Evolutionary conservation across 176 grass and related monocot genomes (phyloP), one percentile per base, ranked within the genome.

Genomic region (Thinopyrum elongatum): DNA sequence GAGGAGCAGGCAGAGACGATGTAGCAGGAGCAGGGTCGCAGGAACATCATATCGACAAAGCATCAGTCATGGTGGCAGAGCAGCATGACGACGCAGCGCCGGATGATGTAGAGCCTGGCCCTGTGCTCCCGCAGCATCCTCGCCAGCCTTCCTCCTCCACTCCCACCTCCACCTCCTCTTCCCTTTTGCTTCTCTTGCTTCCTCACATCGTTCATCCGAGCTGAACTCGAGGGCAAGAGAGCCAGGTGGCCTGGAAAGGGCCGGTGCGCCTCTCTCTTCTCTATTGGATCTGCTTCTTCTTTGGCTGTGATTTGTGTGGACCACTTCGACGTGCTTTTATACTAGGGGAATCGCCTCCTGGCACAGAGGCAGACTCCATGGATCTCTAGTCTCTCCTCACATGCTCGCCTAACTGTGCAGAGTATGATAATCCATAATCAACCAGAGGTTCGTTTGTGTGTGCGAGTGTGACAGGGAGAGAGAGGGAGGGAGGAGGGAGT

Each of bases 81-180:
- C 13, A 93, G 91, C 91, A 93, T 93, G 85, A 93, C 88, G 46
- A 93, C 58, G 78, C 91, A 93, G 64, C 91, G 70, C 34, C 78
- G 77, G 70, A 93, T 93, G 65, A 90, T 90, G 85, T 88, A 90
- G 76, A 93, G 82, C 81, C 88, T 87, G 17, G 73, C 73, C 73
- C 17, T 76, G 26, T 76, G 88, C 77, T 93, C 91, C 71, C 82
- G 87, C 33, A 93, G 81, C 85, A 85, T 57, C 53, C 53, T 57
- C 53, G 19, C 17, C 53, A 57, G 53, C 53, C 53, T 2, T 7
- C 51, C 51, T 57, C 53, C 41, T 8, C n/a, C 39, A 7, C 46
- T 22, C 8, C n/a, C 70, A 8, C 70, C 39, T 0, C 91, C 81
- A 36, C 89, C 79, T 38, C 42, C 26, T 76, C 44, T 53, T 30